Conservation (phyloP, 2,329 filamentous ascomycete species). For the Neospermospora avenae region DNA sequence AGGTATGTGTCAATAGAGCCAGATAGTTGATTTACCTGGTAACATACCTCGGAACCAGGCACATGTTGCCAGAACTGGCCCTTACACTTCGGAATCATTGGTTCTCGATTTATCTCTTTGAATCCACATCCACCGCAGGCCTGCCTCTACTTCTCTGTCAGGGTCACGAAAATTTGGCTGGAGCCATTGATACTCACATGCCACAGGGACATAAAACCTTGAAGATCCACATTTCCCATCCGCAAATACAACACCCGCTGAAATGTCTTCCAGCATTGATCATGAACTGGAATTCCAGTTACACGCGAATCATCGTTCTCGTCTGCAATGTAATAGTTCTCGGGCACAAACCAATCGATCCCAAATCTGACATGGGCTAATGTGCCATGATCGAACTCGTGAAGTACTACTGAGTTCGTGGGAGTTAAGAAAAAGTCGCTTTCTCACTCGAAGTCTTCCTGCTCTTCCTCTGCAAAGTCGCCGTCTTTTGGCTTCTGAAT, state of each 20-base stretch:
- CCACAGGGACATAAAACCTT: not conserved
- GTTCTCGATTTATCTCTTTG: not conserved
- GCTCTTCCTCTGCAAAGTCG: not conserved
- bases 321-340: not conserved
- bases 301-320: not conserved
- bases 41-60: not conserved
- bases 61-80: not conserved
- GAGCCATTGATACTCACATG: not conserved
- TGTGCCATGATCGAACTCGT: not conserved
- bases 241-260: not conserved
- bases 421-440: not conserved
- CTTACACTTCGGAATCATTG: not conserved
- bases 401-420: not conserved
- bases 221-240: not conserved
- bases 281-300: not conserved
- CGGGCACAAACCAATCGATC: not conserved
- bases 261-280: not conserved
- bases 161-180: not conserved
- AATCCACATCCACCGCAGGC: not conserved
- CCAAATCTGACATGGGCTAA: not conserved
- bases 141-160: not conserved
- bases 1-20: not conserved
- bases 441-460: not conserved
- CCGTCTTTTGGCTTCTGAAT: not conserved
- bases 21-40: not conserved